phyloP scores from a whole-genome alignment of 2,329 filamentous ascomycete genomes.

The Fusarium algeriense region DNA sequence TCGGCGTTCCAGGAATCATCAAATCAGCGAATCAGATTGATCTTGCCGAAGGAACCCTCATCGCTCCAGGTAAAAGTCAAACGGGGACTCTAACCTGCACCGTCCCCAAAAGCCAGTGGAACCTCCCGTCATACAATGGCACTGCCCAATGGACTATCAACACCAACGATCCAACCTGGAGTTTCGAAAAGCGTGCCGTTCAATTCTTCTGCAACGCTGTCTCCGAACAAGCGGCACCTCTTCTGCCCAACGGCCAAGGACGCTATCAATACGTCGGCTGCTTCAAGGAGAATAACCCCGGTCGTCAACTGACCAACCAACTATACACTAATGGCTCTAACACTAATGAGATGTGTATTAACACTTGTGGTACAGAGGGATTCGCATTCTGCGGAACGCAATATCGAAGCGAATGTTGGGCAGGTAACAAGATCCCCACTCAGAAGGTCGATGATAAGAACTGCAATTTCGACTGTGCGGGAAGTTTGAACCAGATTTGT shows the following conservation, averaged over 20 bases:
- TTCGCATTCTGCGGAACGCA: slow-evolving; percentile 62
- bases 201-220: slow-evolving; percentile 65
- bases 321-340: slow-evolving; percentile 56
- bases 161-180: slow-evolving; percentile 63
- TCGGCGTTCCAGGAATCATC: slow-evolving; percentile 66
- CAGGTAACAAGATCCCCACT: slow-evolving; percentile 60
- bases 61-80: slow-evolving; percentile 62
- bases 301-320: slow-evolving; percentile 61
- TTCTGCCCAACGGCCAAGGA: slow-evolving; percentile 58
- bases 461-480: slow-evolving; percentile 65
- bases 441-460: slow-evolving; percentile 58
- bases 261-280: slow-evolving; percentile 67
- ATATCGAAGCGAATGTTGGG: slow-evolving; percentile 68
- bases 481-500: slow-evolving; percentile 63
- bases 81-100: slow-evolving; percentile 67
- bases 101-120: slow-evolving; percentile 69
- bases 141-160: slow-evolving; percentile 68
- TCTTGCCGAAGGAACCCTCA: slow-evolving; percentile 66
- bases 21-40: slow-evolving; percentile 67
- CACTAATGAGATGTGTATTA: slow-evolving; percentile 61
- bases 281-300: slow-evolving; percentile 67
- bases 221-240: slow-evolving; percentile 64
- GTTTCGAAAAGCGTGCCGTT: slow-evolving; percentile 62
- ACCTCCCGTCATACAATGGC: slow-evolving; percentile 63
- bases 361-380: slow-evolving; percentile 53